phyloP scores from a whole-genome alignment of 2,329 filamentous ascomycete genomes.

The Cladosporium halotolerans region DNA sequence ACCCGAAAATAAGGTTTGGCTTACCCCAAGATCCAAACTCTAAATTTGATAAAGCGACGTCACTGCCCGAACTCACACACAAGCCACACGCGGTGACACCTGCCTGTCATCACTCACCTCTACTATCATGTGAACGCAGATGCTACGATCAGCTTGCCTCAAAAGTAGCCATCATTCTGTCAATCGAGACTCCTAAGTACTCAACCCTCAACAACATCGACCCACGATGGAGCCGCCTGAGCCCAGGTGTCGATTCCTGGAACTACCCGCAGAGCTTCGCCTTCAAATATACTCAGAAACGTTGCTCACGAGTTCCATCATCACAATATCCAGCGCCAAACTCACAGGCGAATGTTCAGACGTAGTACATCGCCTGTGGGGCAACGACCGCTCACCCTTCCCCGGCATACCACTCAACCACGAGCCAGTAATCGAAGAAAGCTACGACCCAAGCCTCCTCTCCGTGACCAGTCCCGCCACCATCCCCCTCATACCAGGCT shows the following conservation, averaged over 20 bases:
- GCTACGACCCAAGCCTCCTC: constrained; percentile 31
- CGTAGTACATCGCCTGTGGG: constrained; percentile 26
- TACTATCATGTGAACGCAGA: no score
- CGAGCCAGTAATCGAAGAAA: constrained; percentile 30
- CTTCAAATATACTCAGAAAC: constrained; percentile 38
- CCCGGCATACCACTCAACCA: constrained; percentile 34
- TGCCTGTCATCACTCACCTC: no score
- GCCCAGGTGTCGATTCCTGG: constrained; percentile 21
- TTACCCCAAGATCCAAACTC: no score
- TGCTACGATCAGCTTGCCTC: no score
- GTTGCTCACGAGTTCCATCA: constrained; percentile 29
- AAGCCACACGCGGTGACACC: no score
- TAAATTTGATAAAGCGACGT: no score
- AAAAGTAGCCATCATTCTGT: not conserved
- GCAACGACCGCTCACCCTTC: constrained; percentile 20
- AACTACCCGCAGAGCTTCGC: constrained; percentile 36
- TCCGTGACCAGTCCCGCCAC: constrained; percentile 24
- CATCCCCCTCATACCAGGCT: constrained; percentile 13
- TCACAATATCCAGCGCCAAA: constrained; percentile 36
- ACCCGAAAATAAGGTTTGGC: no score
- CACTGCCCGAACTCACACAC: no score
- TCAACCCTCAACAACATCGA: not conserved
- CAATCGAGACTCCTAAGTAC: not conserved
- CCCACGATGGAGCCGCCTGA: not conserved
- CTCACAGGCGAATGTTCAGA: constrained; percentile 27